phyloP scores from a whole-genome alignment of 2,329 filamentous ascomycete species.

The Huntiella bhutanensis region DNA sequence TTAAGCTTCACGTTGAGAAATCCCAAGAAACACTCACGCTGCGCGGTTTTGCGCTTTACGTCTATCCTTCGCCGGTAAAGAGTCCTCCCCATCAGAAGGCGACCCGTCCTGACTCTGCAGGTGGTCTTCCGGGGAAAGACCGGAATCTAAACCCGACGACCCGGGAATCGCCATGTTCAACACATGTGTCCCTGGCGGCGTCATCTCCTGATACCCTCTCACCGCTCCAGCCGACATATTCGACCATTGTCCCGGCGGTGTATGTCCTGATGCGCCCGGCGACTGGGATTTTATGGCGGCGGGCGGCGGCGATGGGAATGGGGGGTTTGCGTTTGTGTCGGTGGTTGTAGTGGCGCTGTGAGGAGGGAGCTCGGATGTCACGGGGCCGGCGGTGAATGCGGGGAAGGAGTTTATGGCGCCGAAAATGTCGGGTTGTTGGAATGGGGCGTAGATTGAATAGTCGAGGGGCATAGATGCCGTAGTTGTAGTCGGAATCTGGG shows the following conservation, averaged over 20 bases:
- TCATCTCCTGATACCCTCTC: conserved; percentile 14
- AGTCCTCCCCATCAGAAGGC: conserved; percentile 36
- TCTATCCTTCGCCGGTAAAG: conserved; percentile 38
- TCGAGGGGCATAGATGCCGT: conserved; percentile 1
- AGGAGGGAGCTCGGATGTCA: not conserved
- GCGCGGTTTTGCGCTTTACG: conserved; percentile 43
- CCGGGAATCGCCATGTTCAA: not conserved
- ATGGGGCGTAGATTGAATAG: conserved; percentile 5
- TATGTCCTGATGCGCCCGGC: not conserved
- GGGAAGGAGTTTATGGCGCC: not conserved
- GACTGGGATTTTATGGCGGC: not conserved
- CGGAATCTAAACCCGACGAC: not conserved
- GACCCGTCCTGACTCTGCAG: conserved; percentile 2
- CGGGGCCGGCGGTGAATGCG: not conserved
- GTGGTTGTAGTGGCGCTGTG: not conserved
- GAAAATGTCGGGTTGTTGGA: conserved; percentile 3
- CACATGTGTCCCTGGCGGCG: conserved; percentile 13
- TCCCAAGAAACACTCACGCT: conserved; percentile 28
- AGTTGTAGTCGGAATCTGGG: not conserved
- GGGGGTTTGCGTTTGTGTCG: not conserved
- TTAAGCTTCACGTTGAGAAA: not conserved
- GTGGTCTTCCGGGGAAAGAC: not conserved
- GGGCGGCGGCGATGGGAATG: not conserved
- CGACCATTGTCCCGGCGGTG: conserved; percentile 1
- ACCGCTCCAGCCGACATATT: not conserved